Evolutionary conservation across 352 stramenopile species (phyloP), one percentile per base, ranked within the genome.

Genomic region (Phytophthora lateralis): DNA sequence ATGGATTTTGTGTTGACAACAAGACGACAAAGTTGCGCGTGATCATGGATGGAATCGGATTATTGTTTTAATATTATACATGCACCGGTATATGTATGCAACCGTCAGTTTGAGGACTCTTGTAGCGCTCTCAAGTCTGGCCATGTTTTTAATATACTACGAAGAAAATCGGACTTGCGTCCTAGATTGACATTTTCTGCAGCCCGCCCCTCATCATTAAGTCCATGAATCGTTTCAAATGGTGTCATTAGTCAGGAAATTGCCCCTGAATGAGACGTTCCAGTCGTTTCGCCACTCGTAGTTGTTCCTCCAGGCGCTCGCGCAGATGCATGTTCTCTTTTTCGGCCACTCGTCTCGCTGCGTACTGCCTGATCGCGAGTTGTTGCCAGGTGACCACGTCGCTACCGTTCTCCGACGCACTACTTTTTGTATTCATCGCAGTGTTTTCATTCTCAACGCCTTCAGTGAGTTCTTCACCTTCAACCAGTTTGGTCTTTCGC

Each of bases 231-330:
- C 26, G 4, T 29, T 29, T 29, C 26, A 8, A 29, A 29, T 29
- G 26, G 21, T 24, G 6, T 4, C 4, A 32, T 11, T 29, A 29
- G 26, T 32, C 24, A 21, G 8, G 30, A 44, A 49, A 4, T 17
- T 66, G 43, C 3, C 43, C 27, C 26, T 17, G 18, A 26, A 76
- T 55, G 3, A 76, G 41, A 15, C 38, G 45, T 39, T 80, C 60
- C 9, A 80, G 53, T 43, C 57, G 55, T n/a, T 47, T 60, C 8
- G 63, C 63, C 12, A 80, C 53, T 49, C 46, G 55, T 49, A 80
- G 53, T n/a, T 80, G 71, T 1, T 70, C 59, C 32, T 76, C 59
- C 10, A 80, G 32, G 18, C 62, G 52, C 37, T 71, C 52, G 10
- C 49, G 43, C 9, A 79, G 48, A 30, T 39, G 61, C 17, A 27